A percentile compares a stretch with the other conserved stretches of the same genome.
Conservation (phyloP, 768 basidiomycete species). For the Kwoniella sp. region DNA sequence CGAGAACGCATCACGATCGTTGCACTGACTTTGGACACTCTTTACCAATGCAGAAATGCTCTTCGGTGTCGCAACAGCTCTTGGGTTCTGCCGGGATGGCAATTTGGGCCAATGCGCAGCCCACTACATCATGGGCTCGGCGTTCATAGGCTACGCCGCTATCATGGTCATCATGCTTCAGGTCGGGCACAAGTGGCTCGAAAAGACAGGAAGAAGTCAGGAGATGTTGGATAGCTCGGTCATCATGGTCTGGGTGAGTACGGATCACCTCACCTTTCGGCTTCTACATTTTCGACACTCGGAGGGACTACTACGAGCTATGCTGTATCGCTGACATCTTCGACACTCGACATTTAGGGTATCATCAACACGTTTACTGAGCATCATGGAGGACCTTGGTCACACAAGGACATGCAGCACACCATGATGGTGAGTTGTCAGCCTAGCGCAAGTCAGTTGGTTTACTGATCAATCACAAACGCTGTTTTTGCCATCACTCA, state of each 20-base stretch:
- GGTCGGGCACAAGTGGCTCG: conserved; percentile 73
- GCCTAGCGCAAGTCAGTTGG: not conserved
- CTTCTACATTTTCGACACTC: not conserved
- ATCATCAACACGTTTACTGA: conserved; percentile 91
- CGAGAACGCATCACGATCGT: not conserved
- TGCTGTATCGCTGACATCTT: conserved; percentile 4
- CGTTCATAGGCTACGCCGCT: conserved; percentile 82
- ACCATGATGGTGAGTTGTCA: conserved; percentile 58
- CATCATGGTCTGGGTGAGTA: conserved; percentile 56
- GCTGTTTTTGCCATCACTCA: conserved; percentile 42
- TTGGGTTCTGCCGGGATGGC: conserved; percentile 77
- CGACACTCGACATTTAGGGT: conserved; percentile 37
- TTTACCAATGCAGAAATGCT: conserved; percentile 63
- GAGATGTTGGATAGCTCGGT: conserved; percentile 57
- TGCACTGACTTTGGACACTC: not conserved
- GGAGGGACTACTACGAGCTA: too few species aligned
- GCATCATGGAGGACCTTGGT: conserved; percentile 79
- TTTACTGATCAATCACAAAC: too few species aligned
- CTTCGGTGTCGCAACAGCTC: conserved; percentile 72
- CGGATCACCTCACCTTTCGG: not conserved
- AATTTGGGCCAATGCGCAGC: conserved; percentile 76
- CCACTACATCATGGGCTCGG: conserved; percentile 64
- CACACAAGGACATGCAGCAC: conserved; percentile 92
- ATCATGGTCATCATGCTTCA: conserved; percentile 78
- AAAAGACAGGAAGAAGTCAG: conserved; percentile 48